Evolutionary conservation across 225 moss, liverwort and hornwort species (phyloP), one percentile per base, ranked within the genome.

Genomic region (Sphagnum contortum): DNA sequence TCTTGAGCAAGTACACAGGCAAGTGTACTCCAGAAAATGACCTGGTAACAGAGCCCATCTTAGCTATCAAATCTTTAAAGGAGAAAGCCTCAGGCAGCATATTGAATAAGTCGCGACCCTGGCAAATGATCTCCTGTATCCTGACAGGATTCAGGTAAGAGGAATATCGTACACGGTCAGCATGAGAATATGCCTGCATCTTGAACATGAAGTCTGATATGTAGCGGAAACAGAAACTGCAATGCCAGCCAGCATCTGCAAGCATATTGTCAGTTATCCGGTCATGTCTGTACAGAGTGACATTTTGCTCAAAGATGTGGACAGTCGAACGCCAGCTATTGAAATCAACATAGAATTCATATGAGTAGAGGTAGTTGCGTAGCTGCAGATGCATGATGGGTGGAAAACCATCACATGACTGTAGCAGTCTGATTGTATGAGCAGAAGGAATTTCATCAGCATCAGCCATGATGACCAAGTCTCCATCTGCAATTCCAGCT

Each of bases 181-280:
- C 88, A 61, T 90, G 93, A 49, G 90, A 90, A 48, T 93, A 93
- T 3, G 86, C 77, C 66, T 77, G 74, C 87, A 90, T 88, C 71
- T 93, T 93, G 64, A 93, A 93, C 45, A 84, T 51, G 10, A 90
- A 83, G 47, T 93, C 90, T 4, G 69, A 64, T 48, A 93, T 71
- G n/a, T 84, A 29, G 8, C 90, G 72, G 51, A 93, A 86, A 71
- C 93, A 93, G 67, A 88, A 93, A 62, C 90, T 90, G 77, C 83
- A 93, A 47, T 93, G 92, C 92, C 88, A 93, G 49, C 92, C 92
- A 44, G 92, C 88, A 58, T 93, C 90, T 2, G 86, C 90, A 11
- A 90, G 14, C 49, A 93, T 71, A n/a, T 64, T 75, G 47, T 93
- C 82, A 45, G 80, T 78, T 63, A 75, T 73, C 46, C 92, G 76